phyloP scores from a whole-genome alignment of 768 basidiomycete genomes.

The Lactarius deliciosus region DNA sequence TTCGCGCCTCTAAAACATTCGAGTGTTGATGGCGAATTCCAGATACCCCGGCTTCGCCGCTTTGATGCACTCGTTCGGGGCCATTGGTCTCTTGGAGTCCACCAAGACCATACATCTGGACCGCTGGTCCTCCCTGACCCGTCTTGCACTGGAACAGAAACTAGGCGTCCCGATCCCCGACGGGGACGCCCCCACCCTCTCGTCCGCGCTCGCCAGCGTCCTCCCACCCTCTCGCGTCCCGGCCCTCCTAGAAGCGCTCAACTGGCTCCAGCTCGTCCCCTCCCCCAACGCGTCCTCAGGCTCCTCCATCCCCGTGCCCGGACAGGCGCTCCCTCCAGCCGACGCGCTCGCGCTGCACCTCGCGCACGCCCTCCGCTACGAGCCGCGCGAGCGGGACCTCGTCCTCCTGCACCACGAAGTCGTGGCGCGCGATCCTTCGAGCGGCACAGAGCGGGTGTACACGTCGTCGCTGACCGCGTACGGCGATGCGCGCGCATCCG shows the following conservation, averaged over 20 bases:
- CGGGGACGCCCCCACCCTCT: slow-evolving; percentile 37
- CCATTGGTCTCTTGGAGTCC: slow-evolving; percentile 64
- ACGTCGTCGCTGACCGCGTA: slow-evolving; percentile 66
- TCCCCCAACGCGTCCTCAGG: slow-evolving; percentile 25
- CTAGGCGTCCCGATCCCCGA: slow-evolving; percentile 33
- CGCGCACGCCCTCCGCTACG: slow-evolving; percentile 68
- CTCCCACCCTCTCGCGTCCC: slow-evolving; percentile 31
- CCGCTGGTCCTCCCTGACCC: slow-evolving; percentile 42
- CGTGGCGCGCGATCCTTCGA: slow-evolving; percentile 42
- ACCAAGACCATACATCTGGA: slow-evolving; percentile 39
- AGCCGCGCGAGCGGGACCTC: slow-evolving; percentile 73
- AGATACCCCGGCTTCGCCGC: slow-evolving; percentile 85
- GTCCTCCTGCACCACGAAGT: slow-evolving; percentile 87
- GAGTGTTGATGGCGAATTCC: slow-evolving; percentile 8
- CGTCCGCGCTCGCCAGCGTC: slow-evolving; percentile 36
- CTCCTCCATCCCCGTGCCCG: slow-evolving; percentile 47
- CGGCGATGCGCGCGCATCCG: slow-evolving; percentile 58
- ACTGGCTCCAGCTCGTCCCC: slow-evolving; percentile 46
- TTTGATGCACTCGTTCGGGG: slow-evolving; percentile 70
- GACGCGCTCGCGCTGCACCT: slow-evolving; percentile 76
- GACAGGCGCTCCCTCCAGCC: slow-evolving; percentile 49
- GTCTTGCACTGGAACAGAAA: slow-evolving; percentile 37
- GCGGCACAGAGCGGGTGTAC: slow-evolving; percentile 49
- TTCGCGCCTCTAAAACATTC: neutral
- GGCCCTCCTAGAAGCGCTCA: slow-evolving; percentile 43